Evolutionary conservation across 352 stramenopile species (phyloP), one percentile per base, ranked within the genome.

Genomic region (Globisporangium cederbergense): DNA sequence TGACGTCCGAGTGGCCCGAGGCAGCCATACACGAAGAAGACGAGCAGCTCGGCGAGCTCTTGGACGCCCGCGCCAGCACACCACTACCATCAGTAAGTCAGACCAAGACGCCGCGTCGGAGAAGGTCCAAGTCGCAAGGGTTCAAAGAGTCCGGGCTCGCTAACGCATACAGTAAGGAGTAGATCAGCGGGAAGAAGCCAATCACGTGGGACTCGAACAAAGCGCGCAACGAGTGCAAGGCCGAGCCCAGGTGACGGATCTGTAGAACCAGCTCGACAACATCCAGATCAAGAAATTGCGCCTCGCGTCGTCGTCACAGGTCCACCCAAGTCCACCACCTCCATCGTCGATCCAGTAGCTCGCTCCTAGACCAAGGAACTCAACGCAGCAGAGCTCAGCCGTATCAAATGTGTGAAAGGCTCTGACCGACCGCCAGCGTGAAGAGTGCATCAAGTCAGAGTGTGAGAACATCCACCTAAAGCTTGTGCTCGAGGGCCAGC

Each of bases 361-460:
- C 25, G 25, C 25, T 28, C 25, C 25, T 28, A 28, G 25, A 28
- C 1, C 25, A 2, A 28, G 25, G 25, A 28, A 28, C 25, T 28
- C 25, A 28, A 55, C 11, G 11, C 3, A 14, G 25, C 11, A 32
- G 43, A 22, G 18, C 47, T 25, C 47, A 11, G 28, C n/a, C 8
- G 30, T 45, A 16, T 4, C 38, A 16, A 46, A 5, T 45, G 54
- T 22, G 11, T 16, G 18, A 7, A 46, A 18, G 22, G 10, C 18
- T 13, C 13, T 67, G 7, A 60, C 65, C 22, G 46, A 32, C 14
- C 46, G 53, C 42, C 64, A 72, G 25, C 45, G 38, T 32, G 55
- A 64, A 8, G 54, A 84, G 61, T 65, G 73, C 61, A 65, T 79
- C 25, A 79, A 88, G 54, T 64, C 75, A 2, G 77, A 88, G 59